Evolutionary conservation across 345 rosid genomes (phyloP), one percentile per base, ranked within the genome.

Genomic region (Populus alba): DNA sequence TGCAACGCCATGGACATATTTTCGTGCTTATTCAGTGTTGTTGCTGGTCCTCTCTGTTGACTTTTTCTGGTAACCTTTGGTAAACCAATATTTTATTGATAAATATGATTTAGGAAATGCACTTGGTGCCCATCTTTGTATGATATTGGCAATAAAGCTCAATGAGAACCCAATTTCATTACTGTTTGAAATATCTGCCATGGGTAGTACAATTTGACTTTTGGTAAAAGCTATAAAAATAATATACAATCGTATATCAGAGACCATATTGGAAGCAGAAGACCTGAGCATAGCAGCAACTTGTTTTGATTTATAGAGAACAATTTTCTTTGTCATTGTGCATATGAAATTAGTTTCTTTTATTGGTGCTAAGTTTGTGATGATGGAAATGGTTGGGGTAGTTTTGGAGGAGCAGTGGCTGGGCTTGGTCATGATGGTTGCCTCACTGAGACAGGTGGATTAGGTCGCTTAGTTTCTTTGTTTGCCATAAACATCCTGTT

Each of bases 1-100:
- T 74, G 92, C 95, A 75, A 88, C 89, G 27, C 93, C 94, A 1
- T 90, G 97, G 97, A 87, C 90, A 79, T 92, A 94, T 86, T 89
- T 94, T 68, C 98, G 97, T 37, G 97, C 92, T 72, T 94, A 91
- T 83, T 90, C 97, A 71, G 97, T 84, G 70, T 84, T 96, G 63
- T 82, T 90, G 78, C 80, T 90, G 86, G 98, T 90, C 82, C 91
- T 96, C 71, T 82, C 87, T 75, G 88, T 89, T 74, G 95, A 94
- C 85, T 38, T 90, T 79, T 81, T 91, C 70, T 94, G 99, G 99
- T 96, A 96, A 62, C 57, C 78, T 81, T 68, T 71, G 53, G 39
- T n/a, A 63, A 35, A 76, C 70, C 81, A 37, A 68, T 78, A 45
- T 73, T 78, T 72, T 75, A 18, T 41, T 31, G n/a, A 22, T 29